phyloP scores from a whole-genome alignment of 805 yeast species.

The Schwanniomyces polymorphus region DNA sequence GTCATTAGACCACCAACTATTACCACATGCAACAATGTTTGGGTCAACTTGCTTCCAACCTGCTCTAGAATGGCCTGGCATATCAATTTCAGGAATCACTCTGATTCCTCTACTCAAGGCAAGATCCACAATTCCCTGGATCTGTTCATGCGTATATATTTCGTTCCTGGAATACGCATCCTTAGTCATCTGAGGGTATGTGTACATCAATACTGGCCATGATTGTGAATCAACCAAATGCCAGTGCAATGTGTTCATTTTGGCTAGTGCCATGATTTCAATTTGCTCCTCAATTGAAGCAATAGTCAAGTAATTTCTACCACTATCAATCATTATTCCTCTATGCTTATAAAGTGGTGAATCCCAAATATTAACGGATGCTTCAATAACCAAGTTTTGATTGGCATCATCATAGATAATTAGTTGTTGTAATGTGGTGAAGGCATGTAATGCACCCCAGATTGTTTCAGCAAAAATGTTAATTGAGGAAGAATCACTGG shows the following conservation, averaged over 20 bases:
- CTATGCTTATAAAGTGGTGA: constrained; percentile 36
- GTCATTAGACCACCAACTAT: constrained; percentile 23
- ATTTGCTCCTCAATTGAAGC: constrained; percentile 30
- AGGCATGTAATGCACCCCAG: constrained; percentile 45
- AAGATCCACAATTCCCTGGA: constrained; percentile 26
- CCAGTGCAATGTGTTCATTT: constrained; percentile 43
- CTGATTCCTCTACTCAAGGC: constrained; percentile 38
- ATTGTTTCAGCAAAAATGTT: constrained; percentile 28
- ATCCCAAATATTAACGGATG: constrained; percentile 31
- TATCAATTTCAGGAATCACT: constrained; percentile 41
- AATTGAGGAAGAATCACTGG: constrained; percentile 10
- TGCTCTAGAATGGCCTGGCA: constrained; percentile 42
- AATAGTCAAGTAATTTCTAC: constrained; percentile 32
- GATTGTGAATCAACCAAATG: constrained; percentile 40
- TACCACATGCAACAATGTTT: constrained; percentile 29
- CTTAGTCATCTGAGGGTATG: constrained; percentile 35
- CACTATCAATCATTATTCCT: constrained; percentile 40
- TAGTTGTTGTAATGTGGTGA: constrained; percentile 40
- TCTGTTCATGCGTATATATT: constrained; percentile 25
- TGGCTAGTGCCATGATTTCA: constrained; percentile 36
- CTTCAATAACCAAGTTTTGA: constrained; percentile 25
- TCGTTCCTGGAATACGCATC: constrained; percentile 38
- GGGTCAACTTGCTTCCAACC: constrained; percentile 35
- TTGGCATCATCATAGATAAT: constrained; percentile 24
- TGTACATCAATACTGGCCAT: constrained; percentile 36